These are phyloP conservation scores for Pterula multifida DNA, from an alignment of 1,284 basidiomycete genomes.

Conservation along the genomic window DNA sequence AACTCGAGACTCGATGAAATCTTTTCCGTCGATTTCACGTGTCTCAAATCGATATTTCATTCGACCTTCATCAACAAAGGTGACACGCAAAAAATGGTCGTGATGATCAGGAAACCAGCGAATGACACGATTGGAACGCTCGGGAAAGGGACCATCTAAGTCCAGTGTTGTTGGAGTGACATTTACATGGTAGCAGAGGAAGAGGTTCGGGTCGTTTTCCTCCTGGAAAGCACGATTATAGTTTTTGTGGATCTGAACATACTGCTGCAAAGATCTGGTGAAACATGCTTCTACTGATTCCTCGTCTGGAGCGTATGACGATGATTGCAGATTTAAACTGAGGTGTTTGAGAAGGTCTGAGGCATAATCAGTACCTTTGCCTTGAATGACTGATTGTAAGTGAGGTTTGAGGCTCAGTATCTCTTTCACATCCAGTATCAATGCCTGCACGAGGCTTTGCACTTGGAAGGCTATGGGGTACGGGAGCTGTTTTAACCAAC, in stretches of 20 bases:
- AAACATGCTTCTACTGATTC: conserved; percentile 15
- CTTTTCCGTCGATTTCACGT: conserved; percentile 33
- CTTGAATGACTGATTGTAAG: conserved; percentile 19
- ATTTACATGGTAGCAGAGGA: conserved; percentile 40
- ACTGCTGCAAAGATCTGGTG: conserved; percentile 22
- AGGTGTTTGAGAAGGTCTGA: conserved; percentile 30
- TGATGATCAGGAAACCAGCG: conserved; percentile 35
- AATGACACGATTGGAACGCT: conserved; percentile 56
- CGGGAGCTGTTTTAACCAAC: conserved; percentile 26
- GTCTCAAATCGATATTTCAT: conserved; percentile 34
- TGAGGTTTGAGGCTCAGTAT: conserved; percentile 26
- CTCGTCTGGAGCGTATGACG: neutral
- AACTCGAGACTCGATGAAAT: conserved; percentile 32
- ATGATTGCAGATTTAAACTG: conserved; percentile 12
- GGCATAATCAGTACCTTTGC: neutral
- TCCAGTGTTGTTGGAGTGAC: conserved; percentile 48
- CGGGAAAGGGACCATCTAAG: conserved; percentile 49
- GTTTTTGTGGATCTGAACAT: conserved; percentile 13
- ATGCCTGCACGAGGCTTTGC: conserved; percentile 30
- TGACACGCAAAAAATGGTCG: conserved; percentile 51
- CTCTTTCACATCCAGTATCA: conserved; percentile 33
- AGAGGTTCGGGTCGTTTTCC: conserved; percentile 27
- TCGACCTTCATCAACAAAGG: conserved; percentile 45
- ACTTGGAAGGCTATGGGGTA: conserved; percentile 47
- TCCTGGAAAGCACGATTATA: neutral